phyloP scores from a whole-genome alignment of 805 yeast genomes.

The Metschnikowia borealis region DNA sequence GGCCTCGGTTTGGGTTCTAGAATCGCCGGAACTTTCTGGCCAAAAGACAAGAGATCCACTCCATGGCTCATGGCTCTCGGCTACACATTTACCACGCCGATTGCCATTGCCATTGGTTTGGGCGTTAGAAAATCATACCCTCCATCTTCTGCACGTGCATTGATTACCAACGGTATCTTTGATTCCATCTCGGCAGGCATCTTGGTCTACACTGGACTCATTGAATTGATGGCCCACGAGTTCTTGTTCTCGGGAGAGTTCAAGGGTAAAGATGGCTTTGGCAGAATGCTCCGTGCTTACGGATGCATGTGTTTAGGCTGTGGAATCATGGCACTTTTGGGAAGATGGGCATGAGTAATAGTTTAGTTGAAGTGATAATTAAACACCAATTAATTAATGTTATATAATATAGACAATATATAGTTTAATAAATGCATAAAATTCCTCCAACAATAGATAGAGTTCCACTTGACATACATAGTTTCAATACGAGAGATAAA shows the following conservation, averaged over 20 bases:
- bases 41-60: slow-evolving; percentile 39
- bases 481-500: too few relatives aligned
- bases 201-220: slow-evolving; percentile 33
- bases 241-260: slow-evolving; percentile 32
- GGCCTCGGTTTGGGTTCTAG: slow-evolving; percentile 84
- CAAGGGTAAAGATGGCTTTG: slow-evolving; percentile 19
- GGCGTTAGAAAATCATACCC: slow-evolving; percentile 32
- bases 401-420: too few relatives aligned
- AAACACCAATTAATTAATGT: too few relatives aligned
- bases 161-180: slow-evolving; percentile 32
- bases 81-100: slow-evolving; percentile 31
- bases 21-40: slow-evolving; percentile 59
- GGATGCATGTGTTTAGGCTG: slow-evolving; percentile 25
- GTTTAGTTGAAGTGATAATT: neutral
- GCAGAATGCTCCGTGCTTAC: slow-evolving; percentile 23
- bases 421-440: too few relatives aligned
- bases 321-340: slow-evolving; percentile 31
- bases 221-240: slow-evolving; percentile 39
- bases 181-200: slow-evolving; percentile 35
- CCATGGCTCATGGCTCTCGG: slow-evolving; percentile 41
- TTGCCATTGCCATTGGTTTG: slow-evolving; percentile 34
- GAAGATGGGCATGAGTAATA: slow-evolving; percentile 30
- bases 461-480: too few relatives aligned
- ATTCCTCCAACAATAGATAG: neutral
- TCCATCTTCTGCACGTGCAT: slow-evolving; percentile 29